Conservation (phyloP, 352 stramenopile species). For the Lagenidium giganteum region DNA sequence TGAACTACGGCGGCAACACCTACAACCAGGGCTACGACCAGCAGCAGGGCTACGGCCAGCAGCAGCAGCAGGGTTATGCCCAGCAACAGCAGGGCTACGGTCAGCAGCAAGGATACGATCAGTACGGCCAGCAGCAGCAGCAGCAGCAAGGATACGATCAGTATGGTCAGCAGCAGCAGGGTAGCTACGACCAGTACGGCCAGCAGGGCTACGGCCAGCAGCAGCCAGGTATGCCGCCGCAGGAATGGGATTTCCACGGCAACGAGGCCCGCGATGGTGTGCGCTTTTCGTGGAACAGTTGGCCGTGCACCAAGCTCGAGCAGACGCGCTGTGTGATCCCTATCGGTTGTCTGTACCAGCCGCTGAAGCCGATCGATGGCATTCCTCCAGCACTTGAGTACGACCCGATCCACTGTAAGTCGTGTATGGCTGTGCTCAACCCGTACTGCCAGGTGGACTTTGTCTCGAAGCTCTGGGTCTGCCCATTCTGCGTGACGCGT, state of each 20-base stretch:
- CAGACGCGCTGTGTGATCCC: slow-evolving; percentile 97
- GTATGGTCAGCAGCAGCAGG: slow-evolving; percentile 29
- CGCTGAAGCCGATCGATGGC: slow-evolving; percentile 96
- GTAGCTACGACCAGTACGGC: slow-evolving; percentile 17
- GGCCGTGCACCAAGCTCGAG: slow-evolving; percentile 97
- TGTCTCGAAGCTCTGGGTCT: slow-evolving; percentile 98
- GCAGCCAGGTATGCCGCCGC: slow-evolving; percentile 61
- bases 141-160: slow-evolving; percentile 32
- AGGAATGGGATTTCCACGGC: slow-evolving; percentile 84
- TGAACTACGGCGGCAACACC: slow-evolving; percentile 42
- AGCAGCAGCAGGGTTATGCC: slow-evolving; percentile 33
- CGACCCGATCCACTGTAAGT: slow-evolving; percentile 98
- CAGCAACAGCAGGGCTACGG: slow-evolving; percentile 24
- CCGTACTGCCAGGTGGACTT: slow-evolving; percentile 99
- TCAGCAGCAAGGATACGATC: slow-evolving; percentile 39
- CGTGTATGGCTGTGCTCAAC: slow-evolving; percentile 97
- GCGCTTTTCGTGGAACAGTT: slow-evolving; percentile 98
- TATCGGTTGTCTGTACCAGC: slow-evolving; percentile 92
- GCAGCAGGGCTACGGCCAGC: slow-evolving; percentile 28
- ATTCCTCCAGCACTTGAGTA: slow-evolving; percentile 94
- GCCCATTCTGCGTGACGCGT: slow-evolving; percentile 97
- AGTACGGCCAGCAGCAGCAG: slow-evolving; percentile 41
- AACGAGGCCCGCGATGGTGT: slow-evolving; percentile 90
- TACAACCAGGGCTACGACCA: slow-evolving; percentile 31
- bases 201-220: slow-evolving; percentile 12